Conservation (phyloP, 345 rosid species). For the Acer saccharum region DNA sequence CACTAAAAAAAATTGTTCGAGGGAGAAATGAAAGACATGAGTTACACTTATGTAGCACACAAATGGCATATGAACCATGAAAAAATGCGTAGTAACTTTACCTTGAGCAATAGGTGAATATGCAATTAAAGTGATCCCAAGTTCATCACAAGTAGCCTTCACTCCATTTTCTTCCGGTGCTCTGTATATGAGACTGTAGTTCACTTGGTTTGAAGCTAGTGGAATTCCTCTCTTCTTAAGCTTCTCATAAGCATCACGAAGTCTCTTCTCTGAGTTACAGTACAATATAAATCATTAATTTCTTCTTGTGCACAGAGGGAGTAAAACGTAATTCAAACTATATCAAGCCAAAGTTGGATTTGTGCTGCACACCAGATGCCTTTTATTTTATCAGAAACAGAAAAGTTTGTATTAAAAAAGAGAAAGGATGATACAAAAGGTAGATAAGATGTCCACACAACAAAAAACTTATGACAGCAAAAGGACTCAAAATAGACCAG, state of each 20-base stretch:
- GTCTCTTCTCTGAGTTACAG: slow-evolving; percentile 61
- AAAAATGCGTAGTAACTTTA: slow-evolving; percentile 24
- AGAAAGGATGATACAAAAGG: not conserved
- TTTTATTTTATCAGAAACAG: not conserved
- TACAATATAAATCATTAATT: slow-evolving; percentile 10
- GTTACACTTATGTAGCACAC: not conserved
- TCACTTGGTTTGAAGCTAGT: slow-evolving; percentile 94
- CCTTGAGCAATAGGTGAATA: slow-evolving; percentile 97
- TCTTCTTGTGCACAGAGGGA: not conserved
- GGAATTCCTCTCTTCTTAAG: slow-evolving; percentile 94
- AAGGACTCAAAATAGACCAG: not conserved
- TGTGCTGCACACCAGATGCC: not conserved
- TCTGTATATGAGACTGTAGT: slow-evolving; percentile 92
- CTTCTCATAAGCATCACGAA: slow-evolving; percentile 71
- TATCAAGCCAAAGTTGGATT: not conserved
- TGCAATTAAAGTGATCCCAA: slow-evolving; percentile 90
- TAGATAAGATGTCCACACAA: not conserved
- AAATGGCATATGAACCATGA: slow-evolving; percentile 8
- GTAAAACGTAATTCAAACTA: slow-evolving; percentile 1
- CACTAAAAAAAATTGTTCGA: not conserved
- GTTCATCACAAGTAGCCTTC: slow-evolving; percentile 90
- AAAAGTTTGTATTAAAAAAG: not conserved
- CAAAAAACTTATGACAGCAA: not conserved
- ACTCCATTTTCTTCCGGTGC: slow-evolving; percentile 85
- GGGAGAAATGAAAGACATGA: not conserved